A percentile compares a stretch with the other conserved stretches of the same genome.
Conservation (phyloP, 139 green algal species). For the Monoraphidium neglectum region DNA sequence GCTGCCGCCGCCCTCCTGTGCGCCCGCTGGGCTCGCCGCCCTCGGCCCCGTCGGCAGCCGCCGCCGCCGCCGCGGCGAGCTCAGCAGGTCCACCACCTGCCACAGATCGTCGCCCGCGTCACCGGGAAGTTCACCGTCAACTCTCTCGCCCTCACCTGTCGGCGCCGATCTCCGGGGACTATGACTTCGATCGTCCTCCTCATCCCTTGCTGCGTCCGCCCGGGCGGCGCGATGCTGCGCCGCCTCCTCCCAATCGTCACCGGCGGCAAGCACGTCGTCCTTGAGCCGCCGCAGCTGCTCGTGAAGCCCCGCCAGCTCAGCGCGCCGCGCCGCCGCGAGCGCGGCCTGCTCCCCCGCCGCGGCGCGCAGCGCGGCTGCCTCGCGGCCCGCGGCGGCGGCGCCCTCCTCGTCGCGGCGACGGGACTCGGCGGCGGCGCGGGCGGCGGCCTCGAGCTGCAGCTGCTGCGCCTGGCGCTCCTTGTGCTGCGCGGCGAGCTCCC, state of each 20-base stretch:
- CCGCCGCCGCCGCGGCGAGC: not conserved
- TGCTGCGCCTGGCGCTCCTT: constrained; percentile 26
- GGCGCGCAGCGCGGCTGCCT: constrained; percentile 3
- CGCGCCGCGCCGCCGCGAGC: constrained; percentile 20
- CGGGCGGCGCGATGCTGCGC: too few relatives aligned
- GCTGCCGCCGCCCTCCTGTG: constrained; percentile 16
- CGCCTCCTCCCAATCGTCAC: too few relatives aligned
- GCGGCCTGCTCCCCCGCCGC: not conserved
- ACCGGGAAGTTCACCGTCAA: too few relatives aligned
- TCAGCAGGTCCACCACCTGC: not conserved
- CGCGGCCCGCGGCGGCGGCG: not conserved
- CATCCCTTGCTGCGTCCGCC: too few relatives aligned
- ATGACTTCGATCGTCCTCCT: too few relatives aligned
- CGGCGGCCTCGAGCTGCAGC: not conserved
- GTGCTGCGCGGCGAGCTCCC: constrained; percentile 34
- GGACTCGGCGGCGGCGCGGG: not conserved
- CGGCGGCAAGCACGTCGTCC: too few relatives aligned
- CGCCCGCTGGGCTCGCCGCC: not conserved
- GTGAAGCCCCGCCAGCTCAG: constrained; percentile 37
- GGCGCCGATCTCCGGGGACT: too few relatives aligned
- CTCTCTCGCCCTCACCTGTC: too few relatives aligned
- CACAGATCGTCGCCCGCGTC: too few relatives aligned
- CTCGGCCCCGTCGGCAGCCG: not conserved
- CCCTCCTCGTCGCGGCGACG: not conserved
- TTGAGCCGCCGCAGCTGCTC: not conserved